Percentiles rank a stretch among this genome's conserved stretches.
Conservation (phyloP, 2,329 filamentous ascomycete species). For the Xylaria sp. region DNA sequence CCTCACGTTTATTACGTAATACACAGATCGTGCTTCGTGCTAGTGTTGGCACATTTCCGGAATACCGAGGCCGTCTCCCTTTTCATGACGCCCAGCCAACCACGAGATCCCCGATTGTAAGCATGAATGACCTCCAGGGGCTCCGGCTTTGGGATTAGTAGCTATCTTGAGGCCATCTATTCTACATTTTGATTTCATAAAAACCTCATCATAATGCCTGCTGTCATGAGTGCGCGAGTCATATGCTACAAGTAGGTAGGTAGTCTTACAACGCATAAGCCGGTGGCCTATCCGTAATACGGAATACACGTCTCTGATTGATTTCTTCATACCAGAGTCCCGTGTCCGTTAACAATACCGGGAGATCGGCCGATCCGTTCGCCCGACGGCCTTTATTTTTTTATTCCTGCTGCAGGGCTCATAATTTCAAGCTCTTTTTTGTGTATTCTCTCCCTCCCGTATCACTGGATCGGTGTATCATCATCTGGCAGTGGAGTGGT, state of each 20-base stretch:
- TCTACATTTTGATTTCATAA: neutral
- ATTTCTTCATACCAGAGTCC: neutral
- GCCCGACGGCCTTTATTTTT: neutral
- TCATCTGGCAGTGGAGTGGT: neutral
- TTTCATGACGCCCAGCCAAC: too few species aligned
- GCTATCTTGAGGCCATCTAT: neutral
- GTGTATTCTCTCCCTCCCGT: too few species aligned
- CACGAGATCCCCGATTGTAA: too few species aligned
- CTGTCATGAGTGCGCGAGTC: neutral
- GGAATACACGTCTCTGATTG: neutral
- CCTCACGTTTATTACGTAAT: too few species aligned
- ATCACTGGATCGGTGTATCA: neutral
- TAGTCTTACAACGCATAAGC: slow-evolving; percentile 3
- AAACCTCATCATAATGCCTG: neutral
- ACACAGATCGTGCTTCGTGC: too few species aligned
- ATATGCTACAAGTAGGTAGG: neutral
- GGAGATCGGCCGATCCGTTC: neutral
- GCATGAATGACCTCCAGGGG: too few species aligned
- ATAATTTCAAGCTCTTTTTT: neutral
- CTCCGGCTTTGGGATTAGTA: neutral
- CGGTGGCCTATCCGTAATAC: neutral
- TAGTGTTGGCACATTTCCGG: too few species aligned
- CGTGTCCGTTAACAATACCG: neutral
- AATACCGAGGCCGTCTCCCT: too few species aligned
- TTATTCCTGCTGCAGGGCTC: neutral